Evolutionary conservation across 2,329 filamentous ascomycete genomes (phyloP).

Genomic region (Arachnopeziza araneosa): DNA sequence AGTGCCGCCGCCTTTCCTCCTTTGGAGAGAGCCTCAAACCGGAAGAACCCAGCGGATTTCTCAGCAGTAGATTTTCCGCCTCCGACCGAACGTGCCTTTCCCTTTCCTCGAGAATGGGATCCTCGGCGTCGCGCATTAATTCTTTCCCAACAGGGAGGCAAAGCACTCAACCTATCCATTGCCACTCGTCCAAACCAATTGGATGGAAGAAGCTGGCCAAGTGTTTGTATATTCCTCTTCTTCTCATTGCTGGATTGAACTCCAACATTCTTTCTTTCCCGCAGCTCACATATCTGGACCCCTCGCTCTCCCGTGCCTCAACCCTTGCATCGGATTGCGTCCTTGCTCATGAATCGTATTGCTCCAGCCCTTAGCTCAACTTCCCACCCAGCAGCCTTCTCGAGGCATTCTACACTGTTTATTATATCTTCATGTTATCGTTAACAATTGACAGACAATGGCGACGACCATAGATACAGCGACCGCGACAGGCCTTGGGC

Average conservation of each 20-base stretch:
- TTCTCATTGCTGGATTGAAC: not conserved
- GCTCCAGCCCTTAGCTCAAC: not conserved
- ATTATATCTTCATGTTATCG: not conserved
- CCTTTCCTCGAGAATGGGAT: too few species aligned
- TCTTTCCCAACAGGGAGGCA: not conserved
- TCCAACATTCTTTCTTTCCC: not conserved
- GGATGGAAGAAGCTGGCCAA: not conserved
- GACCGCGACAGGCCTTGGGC: slow-evolving; percentile 20
- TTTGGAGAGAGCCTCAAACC: too few species aligned
- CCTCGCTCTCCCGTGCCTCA: not conserved
- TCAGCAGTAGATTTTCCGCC: too few species aligned
- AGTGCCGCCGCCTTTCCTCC: too few species aligned
- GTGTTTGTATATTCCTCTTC: not conserved
- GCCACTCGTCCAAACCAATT: not conserved
- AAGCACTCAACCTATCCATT: not conserved
- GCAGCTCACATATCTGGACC: not conserved
- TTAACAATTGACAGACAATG: slow-evolving; percentile 9
- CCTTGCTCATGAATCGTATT: not conserved
- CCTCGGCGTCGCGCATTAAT: not conserved
- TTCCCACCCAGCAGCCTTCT: not conserved
- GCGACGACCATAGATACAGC: slow-evolving; percentile 19
- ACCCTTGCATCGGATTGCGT: not conserved
- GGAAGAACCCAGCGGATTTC: too few species aligned
- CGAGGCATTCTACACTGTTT: not conserved
- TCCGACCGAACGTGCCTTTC: too few species aligned